Base-by-base conservation (phyloP, 352 stramenopile genomes). In the Pythium myriotylum region DNA sequence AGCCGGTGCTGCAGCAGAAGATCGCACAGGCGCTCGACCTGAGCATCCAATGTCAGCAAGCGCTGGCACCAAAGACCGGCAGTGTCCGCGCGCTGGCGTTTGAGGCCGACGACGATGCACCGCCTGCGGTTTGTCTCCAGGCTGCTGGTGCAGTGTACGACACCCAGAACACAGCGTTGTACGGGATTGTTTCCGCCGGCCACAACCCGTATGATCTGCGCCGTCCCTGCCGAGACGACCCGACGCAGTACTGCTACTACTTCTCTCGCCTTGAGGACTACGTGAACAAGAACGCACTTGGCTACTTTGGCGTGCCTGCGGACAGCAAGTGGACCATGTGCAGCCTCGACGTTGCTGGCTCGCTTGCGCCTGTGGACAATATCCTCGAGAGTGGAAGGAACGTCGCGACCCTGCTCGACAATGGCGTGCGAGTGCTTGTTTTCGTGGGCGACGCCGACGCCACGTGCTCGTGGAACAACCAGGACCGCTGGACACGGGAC, bases 121-220 rank as follows among this genome's bases (percentile, higher is more conserved):
- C 54, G 24, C 17, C 17, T 7, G 12, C 37, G 5, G 37, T 67
- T 1, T 89, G 77, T 43, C 35, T 33, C 4, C 54, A 74, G 16
- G 74, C 74, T 1, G 47, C 61, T 2, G 24, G 50, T 8, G 49
- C 59, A 17, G 64, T 71, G 12, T 17, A 37, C 0, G 29, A 59
- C 6, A 69, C 84, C 17, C 47, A 62, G 1, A 33, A 3, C 3
- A n/a, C 72, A 16, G 57, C 67, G 9, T 22, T 55, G 1, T 48
- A 48, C 0, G 56, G 27, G 5, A 61, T 83, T 16, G 55, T 52
- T 3, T 26, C 10, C 3, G 49, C 62, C 14, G 76, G 72, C 9
- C 72, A 71, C 51, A 92, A 94, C 59, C 60, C 79, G 47, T 94
- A 92, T 70, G 81, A 94, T 47, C 52, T 92, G 22, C 81, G 81